These are phyloP conservation scores for Pseudopithomyces chartarum DNA, from an alignment of 2,329 filamentous ascomycete species.

Conservation along the genomic window DNA sequence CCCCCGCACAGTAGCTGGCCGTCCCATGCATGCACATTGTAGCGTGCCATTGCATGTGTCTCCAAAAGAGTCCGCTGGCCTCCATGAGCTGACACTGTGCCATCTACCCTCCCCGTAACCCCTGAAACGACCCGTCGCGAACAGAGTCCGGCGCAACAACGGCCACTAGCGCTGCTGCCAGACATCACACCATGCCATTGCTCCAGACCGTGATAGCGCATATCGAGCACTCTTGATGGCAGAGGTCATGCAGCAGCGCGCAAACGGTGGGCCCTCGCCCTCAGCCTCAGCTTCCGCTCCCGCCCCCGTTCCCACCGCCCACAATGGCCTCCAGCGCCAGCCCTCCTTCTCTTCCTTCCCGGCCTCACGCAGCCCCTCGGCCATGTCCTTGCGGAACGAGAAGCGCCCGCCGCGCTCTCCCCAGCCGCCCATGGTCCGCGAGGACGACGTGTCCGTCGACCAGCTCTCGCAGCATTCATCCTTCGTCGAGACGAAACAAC, in stretches of 20 bases:
- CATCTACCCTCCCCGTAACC: not conserved
- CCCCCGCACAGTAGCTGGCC: not conserved
- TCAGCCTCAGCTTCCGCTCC: constrained; percentile 15
- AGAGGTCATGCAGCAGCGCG: constrained; percentile 36
- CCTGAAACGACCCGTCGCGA: constrained; percentile 2
- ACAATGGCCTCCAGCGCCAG: constrained; percentile 42
- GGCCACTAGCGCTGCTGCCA: constrained; percentile 20
- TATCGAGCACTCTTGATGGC: constrained; percentile 28
- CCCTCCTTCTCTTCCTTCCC: constrained; percentile 51
- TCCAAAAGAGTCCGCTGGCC: not conserved
- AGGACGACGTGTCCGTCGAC: constrained; percentile 36
- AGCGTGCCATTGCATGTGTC: no score
- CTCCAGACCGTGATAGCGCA: constrained; percentile 9
- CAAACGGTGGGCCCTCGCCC: constrained; percentile 15
- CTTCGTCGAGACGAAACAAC: constrained; percentile 11
- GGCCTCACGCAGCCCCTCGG: constrained; percentile 45
- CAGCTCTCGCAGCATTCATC: constrained; percentile 34
- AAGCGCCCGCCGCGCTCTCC: constrained; percentile 40
- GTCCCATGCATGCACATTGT: not conserved
- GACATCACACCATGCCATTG: constrained; percentile 20
- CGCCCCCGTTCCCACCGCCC: not conserved
- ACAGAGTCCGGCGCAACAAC: constrained; percentile 1
- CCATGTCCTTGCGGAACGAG: constrained; percentile 42
- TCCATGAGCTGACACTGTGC: not conserved
- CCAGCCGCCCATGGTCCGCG: constrained; percentile 40